Evolutionary conservation across 352 stramenopile species (phyloP), one percentile per base, ranked within the genome.

Genomic region (Phytophthora crassamura): DNA sequence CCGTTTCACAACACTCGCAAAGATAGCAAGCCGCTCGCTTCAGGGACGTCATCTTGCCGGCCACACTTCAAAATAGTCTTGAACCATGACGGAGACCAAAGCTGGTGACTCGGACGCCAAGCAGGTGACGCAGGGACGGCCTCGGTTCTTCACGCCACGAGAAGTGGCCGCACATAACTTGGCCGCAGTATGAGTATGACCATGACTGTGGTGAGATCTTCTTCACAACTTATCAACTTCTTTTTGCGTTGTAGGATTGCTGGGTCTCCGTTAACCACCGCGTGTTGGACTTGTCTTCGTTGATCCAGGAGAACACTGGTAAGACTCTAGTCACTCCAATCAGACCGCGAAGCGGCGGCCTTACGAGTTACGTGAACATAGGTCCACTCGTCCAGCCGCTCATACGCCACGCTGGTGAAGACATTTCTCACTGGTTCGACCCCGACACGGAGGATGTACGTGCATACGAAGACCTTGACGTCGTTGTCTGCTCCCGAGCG

Each of bases 351-450:
- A 43, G 35, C n/a, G 48, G 16, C 49, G 25, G 45, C 18, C 30
- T 51, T 35, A 41, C n/a, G 40, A 16, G 7, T 16, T 20, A 42
- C 5, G 20, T 52, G 39, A 72, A 11, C 22, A 15, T 18, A 91
- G 86, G 91, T 9, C 38, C 80, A 9, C 69, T 98, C 4, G 88
- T 88, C 7, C 80, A 97, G 49, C 84, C 86, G 40, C 69, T 98
- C 5, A 79, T 98, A 3, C 69, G 75, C 5, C 80, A 93, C 63
- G 91, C 93, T 20, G 93, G 92, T 5, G 80, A 93, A 32, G 91
- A 98, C 59, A 82, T 98, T 25, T 96, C 91, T 0, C 89, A 98
- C 57, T 98, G 93, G 93, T 98, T 98, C 61, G 84, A 97, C 33
- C 32, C 53, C 5, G 73, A 84, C 5, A 95, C 82, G 0, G 65